phyloP scores from a whole-genome alignment of 108 stramenopile species.

The Cyclotella atomus region DNA sequence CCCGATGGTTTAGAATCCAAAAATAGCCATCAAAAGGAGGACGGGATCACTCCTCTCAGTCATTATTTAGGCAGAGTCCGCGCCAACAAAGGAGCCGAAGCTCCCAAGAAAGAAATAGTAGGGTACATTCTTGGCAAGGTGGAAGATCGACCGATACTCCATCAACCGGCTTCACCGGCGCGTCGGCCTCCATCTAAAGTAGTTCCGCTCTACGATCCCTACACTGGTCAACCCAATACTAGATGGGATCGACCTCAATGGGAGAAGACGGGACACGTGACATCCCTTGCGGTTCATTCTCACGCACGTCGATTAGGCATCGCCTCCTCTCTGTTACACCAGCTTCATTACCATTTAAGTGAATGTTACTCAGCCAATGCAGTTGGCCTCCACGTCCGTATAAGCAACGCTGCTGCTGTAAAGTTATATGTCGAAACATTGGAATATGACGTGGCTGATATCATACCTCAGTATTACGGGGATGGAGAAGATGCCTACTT shows the following conservation, averaged over 20 bases:
- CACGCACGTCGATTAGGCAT: constrained; percentile 80
- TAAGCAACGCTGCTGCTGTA: constrained; percentile 74
- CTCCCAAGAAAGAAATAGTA: constrained; percentile 65
- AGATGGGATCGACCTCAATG: constrained; percentile 5
- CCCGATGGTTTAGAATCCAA: constrained; percentile 35
- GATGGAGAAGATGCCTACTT: constrained; percentile 94
- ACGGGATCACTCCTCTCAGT: neutral
- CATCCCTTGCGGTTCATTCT: constrained; percentile 78
- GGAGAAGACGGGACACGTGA: constrained; percentile 79
- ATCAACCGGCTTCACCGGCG: constrained; percentile 20
- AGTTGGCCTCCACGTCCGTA: constrained; percentile 84
- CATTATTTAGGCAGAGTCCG: neutral
- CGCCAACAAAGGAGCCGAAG: neutral
- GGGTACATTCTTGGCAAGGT: constrained; percentile 90
- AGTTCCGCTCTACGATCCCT: neutral
- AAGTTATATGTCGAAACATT: constrained; percentile 64
- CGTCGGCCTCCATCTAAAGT: constrained; percentile 30
- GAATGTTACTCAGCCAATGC: constrained; percentile 50
- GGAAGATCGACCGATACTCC: constrained; percentile 53
- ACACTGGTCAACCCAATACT: neutral
- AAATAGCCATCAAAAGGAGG: neutral
- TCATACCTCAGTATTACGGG: constrained; percentile 84
- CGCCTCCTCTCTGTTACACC: constrained; percentile 70
- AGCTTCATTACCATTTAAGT: constrained; percentile 80
- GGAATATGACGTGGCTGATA: constrained; percentile 74